Conservation (phyloP, 2,329 filamentous ascomycete species). For the Aspergillus ustus region DNA sequence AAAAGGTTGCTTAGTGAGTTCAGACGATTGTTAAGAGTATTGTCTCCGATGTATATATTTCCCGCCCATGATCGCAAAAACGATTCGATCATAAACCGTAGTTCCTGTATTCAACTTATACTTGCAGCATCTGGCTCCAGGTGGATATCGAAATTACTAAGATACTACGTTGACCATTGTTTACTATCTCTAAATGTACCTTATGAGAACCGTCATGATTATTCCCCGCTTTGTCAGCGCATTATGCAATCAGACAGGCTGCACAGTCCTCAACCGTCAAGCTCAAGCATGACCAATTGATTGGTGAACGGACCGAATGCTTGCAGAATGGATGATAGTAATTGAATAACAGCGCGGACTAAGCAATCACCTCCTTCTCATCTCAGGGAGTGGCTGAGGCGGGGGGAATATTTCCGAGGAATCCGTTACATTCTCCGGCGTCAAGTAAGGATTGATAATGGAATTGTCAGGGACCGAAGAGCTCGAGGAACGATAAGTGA, state of each 20-base stretch:
- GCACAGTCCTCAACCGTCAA: neutral
- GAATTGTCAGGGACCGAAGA: neutral
- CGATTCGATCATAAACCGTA: too few species aligned
- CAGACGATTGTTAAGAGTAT: too few species aligned
- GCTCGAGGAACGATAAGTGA: neutral
- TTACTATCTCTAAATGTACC: neutral
- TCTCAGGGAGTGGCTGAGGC: neutral
- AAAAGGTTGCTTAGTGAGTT: too few species aligned
- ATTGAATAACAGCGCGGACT: neutral
- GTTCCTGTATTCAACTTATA: too few species aligned
- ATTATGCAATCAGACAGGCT: neutral
- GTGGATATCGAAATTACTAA: neutral
- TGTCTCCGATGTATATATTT: too few species aligned
- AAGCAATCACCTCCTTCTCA: neutral
- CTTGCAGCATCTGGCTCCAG: too few species aligned
- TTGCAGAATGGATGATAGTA: neutral
- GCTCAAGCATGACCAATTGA: neutral
- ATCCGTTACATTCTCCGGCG: neutral
- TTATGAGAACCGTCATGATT: constrained; percentile 1
- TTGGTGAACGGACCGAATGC: neutral
- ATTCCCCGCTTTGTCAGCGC: constrained; percentile 7
- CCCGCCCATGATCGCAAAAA: too few species aligned
- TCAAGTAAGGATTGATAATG: constrained; percentile 13
- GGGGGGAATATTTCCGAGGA: constrained; percentile 16
- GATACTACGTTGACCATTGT: neutral